Conservation (phyloP, 768 basidiomycete species). For the Saitozyma sp. region DNA sequence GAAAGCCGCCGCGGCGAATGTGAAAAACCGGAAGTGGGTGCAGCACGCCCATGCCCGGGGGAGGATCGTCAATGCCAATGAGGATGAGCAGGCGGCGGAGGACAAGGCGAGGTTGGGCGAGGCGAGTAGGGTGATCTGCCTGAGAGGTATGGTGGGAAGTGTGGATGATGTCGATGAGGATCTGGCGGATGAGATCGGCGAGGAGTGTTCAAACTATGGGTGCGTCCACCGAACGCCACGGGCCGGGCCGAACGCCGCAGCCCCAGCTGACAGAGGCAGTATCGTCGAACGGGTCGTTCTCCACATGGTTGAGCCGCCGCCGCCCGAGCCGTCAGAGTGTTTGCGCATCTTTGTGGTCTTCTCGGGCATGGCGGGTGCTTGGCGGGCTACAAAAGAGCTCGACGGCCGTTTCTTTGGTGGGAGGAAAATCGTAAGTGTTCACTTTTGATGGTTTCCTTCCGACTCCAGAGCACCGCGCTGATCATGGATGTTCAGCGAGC, state of each 20-base stretch:
- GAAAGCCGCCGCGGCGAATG: conserved; percentile 47
- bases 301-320: conserved; percentile 70
- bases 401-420: conserved; percentile 94
- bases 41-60: conserved; percentile 66
- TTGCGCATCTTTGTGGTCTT: conserved; percentile 91
- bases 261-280: conserved; percentile 60
- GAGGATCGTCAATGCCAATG: conserved; percentile 85
- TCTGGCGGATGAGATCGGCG: conserved; percentile 76
- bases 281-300: conserved; percentile 87
- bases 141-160: conserved; percentile 81
- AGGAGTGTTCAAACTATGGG: conserved; percentile 49
- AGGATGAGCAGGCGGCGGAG: conserved; percentile 73
- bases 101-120: conserved; percentile 82
- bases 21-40: conserved; percentile 43
- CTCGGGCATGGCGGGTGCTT: conserved; percentile 86
- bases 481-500: conserved; percentile 18
- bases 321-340: conserved; percentile 69
- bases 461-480: background rate
- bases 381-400: conserved; percentile 91
- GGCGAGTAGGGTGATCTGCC: conserved; percentile 81
- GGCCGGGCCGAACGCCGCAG: no score
- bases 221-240: conserved; percentile 15
- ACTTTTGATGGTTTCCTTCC: background rate
- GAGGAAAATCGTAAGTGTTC: conserved; percentile 59
- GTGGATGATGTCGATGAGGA: conserved; percentile 82